Percentiles rank a stretch among this genome's conserved stretches.
These are phyloP conservation scores for Pseudotsuga menziesii DNA, from an alignment of 75 land plant genomes.

Conservation along the genomic window DNA sequence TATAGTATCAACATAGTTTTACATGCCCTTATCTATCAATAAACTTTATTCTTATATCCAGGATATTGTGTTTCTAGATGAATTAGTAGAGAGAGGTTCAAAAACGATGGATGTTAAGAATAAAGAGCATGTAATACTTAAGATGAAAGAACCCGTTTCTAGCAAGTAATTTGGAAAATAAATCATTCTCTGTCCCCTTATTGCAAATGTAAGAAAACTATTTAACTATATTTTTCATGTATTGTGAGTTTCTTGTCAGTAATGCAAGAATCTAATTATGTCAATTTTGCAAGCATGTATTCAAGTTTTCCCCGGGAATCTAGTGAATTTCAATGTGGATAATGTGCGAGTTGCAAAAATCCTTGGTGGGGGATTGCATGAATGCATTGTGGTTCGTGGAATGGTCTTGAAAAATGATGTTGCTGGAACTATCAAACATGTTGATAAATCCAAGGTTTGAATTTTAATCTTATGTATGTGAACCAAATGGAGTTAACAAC, in stretches of 20 bases:
- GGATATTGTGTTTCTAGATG: constrained; percentile 60
- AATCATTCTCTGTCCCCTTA: constrained; percentile 68
- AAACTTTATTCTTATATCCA: constrained; percentile 20
- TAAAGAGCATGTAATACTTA: constrained; percentile 74
- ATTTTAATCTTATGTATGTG: no score
- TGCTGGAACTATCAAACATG: constrained; percentile 70
- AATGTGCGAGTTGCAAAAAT: constrained; percentile 97
- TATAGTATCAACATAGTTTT: not conserved
- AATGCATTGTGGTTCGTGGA: constrained; percentile 70
- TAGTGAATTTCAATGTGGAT: constrained; percentile 91
- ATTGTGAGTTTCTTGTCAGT: not conserved
- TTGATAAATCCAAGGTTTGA: constrained; percentile 83
- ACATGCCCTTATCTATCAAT: not conserved
- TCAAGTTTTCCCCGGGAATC: constrained; percentile 96
- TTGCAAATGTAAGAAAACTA: constrained; percentile 69
- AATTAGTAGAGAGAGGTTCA: constrained; percentile 76
- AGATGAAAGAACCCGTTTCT: constrained; percentile 89
- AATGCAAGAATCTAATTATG: not conserved
- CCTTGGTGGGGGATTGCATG: constrained; percentile 89
- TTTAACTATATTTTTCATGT: not conserved
- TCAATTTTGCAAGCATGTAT: constrained; percentile 79
- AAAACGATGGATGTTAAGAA: constrained; percentile 96
- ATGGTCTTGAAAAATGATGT: constrained; percentile 94
- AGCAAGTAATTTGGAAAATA: constrained; percentile 99
- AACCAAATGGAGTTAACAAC: no score